phyloP scores from a whole-genome alignment of 1,139 yeast species.

The Ogataea hybrid region DNA sequence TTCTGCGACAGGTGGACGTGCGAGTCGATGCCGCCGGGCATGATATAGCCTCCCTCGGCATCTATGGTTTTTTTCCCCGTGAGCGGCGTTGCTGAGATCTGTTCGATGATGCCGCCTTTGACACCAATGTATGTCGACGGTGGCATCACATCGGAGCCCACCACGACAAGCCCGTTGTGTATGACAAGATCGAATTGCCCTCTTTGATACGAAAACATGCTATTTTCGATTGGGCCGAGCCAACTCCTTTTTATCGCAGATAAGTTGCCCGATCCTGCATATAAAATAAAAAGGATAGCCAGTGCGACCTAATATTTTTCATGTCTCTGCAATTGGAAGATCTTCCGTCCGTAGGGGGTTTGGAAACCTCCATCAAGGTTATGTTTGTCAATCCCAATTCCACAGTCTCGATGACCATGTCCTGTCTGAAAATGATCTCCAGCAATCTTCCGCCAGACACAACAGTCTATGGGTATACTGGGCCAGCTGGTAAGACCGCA shows the following conservation, averaged over 20 bases:
- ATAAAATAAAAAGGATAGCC: not conserved
- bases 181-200: slow-evolving; percentile 31
- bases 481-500: slow-evolving; percentile 26
- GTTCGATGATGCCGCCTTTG: slow-evolving; percentile 37
- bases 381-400: slow-evolving; percentile 31
- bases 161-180: slow-evolving; percentile 36
- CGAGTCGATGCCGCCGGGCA: slow-evolving; percentile 50
- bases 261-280: not conserved
- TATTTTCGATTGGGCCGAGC: not conserved
- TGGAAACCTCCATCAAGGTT: slow-evolving; percentile 11
- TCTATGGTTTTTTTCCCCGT: slow-evolving; percentile 37
- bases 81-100: slow-evolving; percentile 37
- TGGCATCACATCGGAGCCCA: slow-evolving; percentile 39
- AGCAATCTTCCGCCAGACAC: slow-evolving; percentile 29
- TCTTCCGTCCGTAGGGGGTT: not conserved
- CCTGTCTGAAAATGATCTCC: slow-evolving; percentile 30
- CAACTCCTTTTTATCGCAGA: not conserved
- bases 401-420: slow-evolving; percentile 28
- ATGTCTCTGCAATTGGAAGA: too few relatives aligned
- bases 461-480: slow-evolving; percentile 30
- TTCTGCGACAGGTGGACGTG: slow-evolving; percentile 53
- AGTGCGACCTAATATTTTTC: too few relatives aligned
- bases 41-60: slow-evolving; percentile 43
- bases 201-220: not conserved
- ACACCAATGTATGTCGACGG: slow-evolving; percentile 38